These are phyloP conservation scores for Hyphopichia fennica DNA, from an alignment of 1,139 yeast species.

Conservation along the genomic window DNA sequence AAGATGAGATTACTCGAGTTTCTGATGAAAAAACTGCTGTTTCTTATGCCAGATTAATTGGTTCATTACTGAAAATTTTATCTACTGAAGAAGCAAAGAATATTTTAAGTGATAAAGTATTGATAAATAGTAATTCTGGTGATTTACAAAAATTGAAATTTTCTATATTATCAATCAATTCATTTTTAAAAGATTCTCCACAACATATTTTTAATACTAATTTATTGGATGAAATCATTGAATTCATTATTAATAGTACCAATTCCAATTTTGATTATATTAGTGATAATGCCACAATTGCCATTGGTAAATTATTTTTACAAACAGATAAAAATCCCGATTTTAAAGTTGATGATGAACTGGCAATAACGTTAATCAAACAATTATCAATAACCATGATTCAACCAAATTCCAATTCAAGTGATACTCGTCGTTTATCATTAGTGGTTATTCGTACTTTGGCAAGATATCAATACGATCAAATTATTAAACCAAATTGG, in stretches of 20 bases:
- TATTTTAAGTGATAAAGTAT: slow-evolving; percentile 62
- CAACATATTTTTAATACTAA: slow-evolving; percentile 55
- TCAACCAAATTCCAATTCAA: slow-evolving; percentile 59
- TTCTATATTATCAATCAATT: slow-evolving; percentile 72
- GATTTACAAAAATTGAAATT: slow-evolving; percentile 48
- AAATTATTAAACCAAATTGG: slow-evolving; percentile 50
- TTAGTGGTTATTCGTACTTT: slow-evolving; percentile 76
- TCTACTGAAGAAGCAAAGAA: slow-evolving; percentile 63
- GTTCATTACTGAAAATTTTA: slow-evolving; percentile 71
- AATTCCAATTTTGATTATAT: slow-evolving; percentile 53
- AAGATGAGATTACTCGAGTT: slow-evolving; percentile 58
- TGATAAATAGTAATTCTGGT: slow-evolving; percentile 29
- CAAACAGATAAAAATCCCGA: slow-evolving; percentile 23
- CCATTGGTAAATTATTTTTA: slow-evolving; percentile 78
- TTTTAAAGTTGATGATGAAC: slow-evolving; percentile 32
- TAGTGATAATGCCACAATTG: slow-evolving; percentile 78
- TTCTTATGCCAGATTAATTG: slow-evolving; percentile 76
- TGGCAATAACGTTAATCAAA: slow-evolving; percentile 36
- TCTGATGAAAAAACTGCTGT: slow-evolving; percentile 62
- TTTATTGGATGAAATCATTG: slow-evolving; percentile 45
- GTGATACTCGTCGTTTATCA: slow-evolving; percentile 80
- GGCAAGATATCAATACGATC: slow-evolving; percentile 57
- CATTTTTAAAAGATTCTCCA: slow-evolving; percentile 78
- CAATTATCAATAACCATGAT: slow-evolving; percentile 53
- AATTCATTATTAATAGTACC: slow-evolving; percentile 48